phyloP scores from a whole-genome alignment of 495 filamentous ascomycete species.

The Tuber indicum region DNA sequence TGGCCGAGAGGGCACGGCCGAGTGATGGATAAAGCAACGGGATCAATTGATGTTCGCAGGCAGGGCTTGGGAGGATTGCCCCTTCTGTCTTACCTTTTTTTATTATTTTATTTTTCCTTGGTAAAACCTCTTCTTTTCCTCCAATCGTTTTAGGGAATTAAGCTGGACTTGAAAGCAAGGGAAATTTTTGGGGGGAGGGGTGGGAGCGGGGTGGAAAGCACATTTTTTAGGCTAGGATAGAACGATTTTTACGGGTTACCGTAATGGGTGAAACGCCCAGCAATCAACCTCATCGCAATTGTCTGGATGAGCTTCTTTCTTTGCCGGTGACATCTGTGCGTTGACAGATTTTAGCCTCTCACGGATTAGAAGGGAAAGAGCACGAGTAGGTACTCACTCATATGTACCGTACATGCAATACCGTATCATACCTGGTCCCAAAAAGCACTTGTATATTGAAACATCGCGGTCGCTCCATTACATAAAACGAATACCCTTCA shows the following conservation, averaged over 20 bases:
- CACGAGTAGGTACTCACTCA: not conserved
- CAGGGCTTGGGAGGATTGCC: not conserved
- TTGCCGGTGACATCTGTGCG: not conserved
- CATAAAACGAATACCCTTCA: not conserved
- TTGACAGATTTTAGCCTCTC: not conserved
- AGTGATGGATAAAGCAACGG: not conserved
- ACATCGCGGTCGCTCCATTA: not conserved
- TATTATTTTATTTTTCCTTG: not conserved
- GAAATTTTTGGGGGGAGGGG: not conserved
- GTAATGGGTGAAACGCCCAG: conserved; percentile 3
- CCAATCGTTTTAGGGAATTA: not conserved
- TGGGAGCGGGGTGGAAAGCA: not conserved
- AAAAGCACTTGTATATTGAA: not conserved
- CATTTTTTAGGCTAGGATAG: not conserved
- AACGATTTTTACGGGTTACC: not conserved
- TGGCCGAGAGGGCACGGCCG: not conserved
- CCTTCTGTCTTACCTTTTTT: not conserved
- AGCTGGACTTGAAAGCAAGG: not conserved
- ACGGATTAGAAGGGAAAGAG: not conserved
- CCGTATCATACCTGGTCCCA: not conserved
- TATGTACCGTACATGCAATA: not conserved
- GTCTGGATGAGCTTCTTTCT: not conserved
- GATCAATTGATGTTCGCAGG: not conserved
- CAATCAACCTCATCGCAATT: not conserved
- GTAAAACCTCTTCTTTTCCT: not conserved